Conservation (phyloP, 768 basidiomycete species). For the Galerina marginata region DNA sequence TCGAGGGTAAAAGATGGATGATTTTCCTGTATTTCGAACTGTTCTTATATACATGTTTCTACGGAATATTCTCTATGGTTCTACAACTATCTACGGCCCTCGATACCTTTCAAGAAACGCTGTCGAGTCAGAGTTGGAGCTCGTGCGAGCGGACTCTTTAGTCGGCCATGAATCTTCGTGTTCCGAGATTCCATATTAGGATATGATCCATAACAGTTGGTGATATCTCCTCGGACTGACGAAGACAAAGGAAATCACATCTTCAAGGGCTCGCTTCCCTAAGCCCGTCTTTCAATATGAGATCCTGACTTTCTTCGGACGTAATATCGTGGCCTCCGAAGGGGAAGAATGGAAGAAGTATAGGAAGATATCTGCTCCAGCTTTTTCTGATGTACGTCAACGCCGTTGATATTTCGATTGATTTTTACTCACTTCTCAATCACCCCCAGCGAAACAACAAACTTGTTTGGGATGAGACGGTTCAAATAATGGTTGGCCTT, state of each 20-base stretch:
- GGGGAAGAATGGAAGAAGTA: conserved; percentile 69
- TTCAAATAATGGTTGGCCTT: conserved; percentile 43
- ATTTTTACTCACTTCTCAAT: neutral
- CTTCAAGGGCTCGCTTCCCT: conserved; percentile 17
- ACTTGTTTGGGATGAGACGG: conserved; percentile 54
- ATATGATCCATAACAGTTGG: too few relatives aligned
- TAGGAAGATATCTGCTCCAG: conserved; percentile 61
- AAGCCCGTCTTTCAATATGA: conserved; percentile 19
- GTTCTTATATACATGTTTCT: too few relatives aligned
- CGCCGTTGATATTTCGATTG: neutral
- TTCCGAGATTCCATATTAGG: too few relatives aligned
- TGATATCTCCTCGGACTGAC: too few relatives aligned
- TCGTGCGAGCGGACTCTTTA: too few relatives aligned
- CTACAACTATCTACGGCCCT: too few relatives aligned
- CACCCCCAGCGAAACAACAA: conserved; percentile 43
- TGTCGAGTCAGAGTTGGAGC: too few relatives aligned
- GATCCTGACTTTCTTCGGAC: conserved; percentile 53
- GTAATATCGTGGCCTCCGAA: conserved; percentile 66
- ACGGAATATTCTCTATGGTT: too few relatives aligned
- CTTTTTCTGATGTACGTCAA: conserved; percentile 60
- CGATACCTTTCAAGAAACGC: too few relatives aligned
- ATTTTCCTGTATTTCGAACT: too few relatives aligned
- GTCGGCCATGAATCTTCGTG: too few relatives aligned
- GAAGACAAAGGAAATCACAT: conserved; percentile 18
- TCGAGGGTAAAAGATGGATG: too few relatives aligned